A percentile compares a stretch with the other conserved stretches of the same genome.
phyloP scores from a whole-genome alignment of 2,329 filamentous ascomycete genomes.

The Zymoseptoria tritici region DNA sequence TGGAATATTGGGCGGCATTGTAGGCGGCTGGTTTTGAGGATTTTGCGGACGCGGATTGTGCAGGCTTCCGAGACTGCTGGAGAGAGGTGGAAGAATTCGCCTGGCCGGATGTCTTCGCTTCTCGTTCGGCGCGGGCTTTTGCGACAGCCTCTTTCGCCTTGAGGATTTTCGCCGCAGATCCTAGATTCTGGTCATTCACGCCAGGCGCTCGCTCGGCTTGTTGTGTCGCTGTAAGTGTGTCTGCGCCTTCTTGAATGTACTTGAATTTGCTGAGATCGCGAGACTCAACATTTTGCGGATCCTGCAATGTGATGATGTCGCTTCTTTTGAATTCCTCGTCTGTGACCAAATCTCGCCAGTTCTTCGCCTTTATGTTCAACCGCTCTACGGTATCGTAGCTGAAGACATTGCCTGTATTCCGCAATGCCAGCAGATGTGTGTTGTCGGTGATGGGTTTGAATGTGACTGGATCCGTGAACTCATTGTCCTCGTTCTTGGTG shows the following conservation, averaged over 20 bases:
- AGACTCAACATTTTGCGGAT: slow-evolving; percentile 80
- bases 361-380: slow-evolving; percentile 93
- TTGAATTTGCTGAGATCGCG: slow-evolving; percentile 83
- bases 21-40: slow-evolving; percentile 49
- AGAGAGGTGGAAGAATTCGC: slow-evolving; percentile 2
- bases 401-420: slow-evolving; percentile 87
- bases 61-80: background rate
- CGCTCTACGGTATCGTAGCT: slow-evolving; percentile 91
- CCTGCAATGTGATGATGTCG: slow-evolving; percentile 93
- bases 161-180: slow-evolving; percentile 72
- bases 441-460: slow-evolving; percentile 98
- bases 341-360: slow-evolving; percentile 85
- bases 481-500: slow-evolving; percentile 80
- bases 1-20: slow-evolving; percentile 86
- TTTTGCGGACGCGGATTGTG: background rate
- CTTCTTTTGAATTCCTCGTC: slow-evolving; percentile 79
- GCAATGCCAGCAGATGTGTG: slow-evolving; percentile 87
- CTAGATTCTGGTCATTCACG: slow-evolving; percentile 74
- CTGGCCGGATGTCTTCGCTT: slow-evolving; percentile 14
- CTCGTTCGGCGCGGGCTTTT: slow-evolving; percentile 68
- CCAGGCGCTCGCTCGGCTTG: slow-evolving; percentile 52
- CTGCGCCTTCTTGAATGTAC: slow-evolving; percentile 72
- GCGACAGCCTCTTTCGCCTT: slow-evolving; percentile 92
- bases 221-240: slow-evolving; percentile 60
- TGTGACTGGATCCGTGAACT: slow-evolving; percentile 92